Evolutionary conservation across 768 basidiomycete species (phyloP).

Genomic region (Auriscalpium microsporum): DNA sequence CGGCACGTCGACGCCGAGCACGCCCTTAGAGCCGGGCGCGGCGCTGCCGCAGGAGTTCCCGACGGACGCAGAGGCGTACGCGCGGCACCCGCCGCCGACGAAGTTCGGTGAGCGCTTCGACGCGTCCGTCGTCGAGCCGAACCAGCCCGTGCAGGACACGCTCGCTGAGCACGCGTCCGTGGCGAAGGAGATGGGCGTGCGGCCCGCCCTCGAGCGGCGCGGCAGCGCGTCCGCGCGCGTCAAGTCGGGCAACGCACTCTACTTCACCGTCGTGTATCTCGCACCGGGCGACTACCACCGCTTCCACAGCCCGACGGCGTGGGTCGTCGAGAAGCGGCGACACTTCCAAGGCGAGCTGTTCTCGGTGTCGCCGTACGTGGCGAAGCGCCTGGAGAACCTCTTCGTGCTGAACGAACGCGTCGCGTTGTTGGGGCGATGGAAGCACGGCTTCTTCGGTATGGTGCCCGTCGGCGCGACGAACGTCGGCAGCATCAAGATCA

Average conservation of each 20-base stretch:
- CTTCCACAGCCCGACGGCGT: constrained; percentile 91
- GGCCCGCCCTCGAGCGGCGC: constrained; percentile 27
- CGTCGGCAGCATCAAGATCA: constrained; percentile 91
- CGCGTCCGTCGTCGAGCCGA: constrained; percentile 59
- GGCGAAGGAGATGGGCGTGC: constrained; percentile 61
- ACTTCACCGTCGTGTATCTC: constrained; percentile 93
- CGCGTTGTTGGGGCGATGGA: constrained; percentile 90
- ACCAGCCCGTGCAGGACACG: constrained; percentile 43
- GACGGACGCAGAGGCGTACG: constrained; percentile 7
- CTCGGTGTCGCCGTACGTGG: constrained; percentile 94
- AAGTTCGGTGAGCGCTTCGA: constrained; percentile 68
- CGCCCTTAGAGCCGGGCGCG: constrained; percentile 24
- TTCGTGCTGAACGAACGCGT: constrained; percentile 99
- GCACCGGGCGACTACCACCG: constrained; percentile 98
- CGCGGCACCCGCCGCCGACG: constrained; percentile 22
- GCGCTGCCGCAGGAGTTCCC: constrained; percentile 12
- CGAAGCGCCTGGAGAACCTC: constrained; percentile 83
- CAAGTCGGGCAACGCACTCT: constrained; percentile 74
- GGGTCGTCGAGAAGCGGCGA: constrained; percentile 96
- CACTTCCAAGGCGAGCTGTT: constrained; percentile 98
- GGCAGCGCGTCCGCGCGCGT: constrained; percentile 38
- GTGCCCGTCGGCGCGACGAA: constrained; percentile 98
- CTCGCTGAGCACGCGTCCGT: constrained; percentile 64
- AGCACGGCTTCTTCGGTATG: constrained; percentile 94
- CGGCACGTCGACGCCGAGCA: constrained; percentile 39